Conservation (phyloP, 768 basidiomycete genomes). For the Chalciporus sphaerocephalus region DNA sequence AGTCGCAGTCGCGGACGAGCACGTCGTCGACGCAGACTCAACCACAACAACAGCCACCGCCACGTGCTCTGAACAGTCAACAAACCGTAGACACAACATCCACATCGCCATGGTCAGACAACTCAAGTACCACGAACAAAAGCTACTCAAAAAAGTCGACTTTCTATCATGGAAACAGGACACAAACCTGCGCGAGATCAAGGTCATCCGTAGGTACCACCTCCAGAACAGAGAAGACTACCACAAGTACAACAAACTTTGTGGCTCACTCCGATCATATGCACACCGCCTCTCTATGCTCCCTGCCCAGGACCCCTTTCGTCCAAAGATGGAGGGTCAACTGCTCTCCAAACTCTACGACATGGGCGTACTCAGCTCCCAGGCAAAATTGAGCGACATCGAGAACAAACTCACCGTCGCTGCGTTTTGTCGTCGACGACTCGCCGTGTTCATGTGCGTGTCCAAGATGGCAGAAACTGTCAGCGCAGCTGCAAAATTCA, state of each 20-base stretch:
- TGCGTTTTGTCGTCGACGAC: conserved; percentile 85
- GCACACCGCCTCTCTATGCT: conserved; percentile 86
- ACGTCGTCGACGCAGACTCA: not conserved
- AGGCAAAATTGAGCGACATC: conserved; percentile 88
- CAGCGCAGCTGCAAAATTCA: conserved; percentile 90
- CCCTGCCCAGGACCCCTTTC: conserved; percentile 85
- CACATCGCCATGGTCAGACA: conserved; percentile 69
- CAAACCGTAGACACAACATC: conserved; percentile 1
- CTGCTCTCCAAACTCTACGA: conserved; percentile 95
- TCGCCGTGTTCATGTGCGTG: conserved; percentile 90
- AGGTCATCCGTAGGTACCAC: conserved; percentile 93
- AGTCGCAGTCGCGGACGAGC: not conserved
- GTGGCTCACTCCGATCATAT: conserved; percentile 78
- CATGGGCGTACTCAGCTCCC: conserved; percentile 85
- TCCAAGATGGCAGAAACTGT: conserved; percentile 95
- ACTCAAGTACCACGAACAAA: conserved; percentile 95
- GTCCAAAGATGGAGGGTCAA: conserved; percentile 77
- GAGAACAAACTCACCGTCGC: conserved; percentile 94
- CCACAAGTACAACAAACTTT: conserved; percentile 96
- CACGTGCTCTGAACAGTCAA: conserved; percentile 24
- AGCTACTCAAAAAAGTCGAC: conserved; percentile 93
- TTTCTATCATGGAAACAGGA: conserved; percentile 98
- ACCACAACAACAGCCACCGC: conserved; percentile 12
- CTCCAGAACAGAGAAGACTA: conserved; percentile 93
- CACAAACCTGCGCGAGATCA: conserved; percentile 83